Evolutionary conservation across 2,329 filamentous ascomycete species (phyloP).

Genomic region (Lomentospora prolificans): DNA sequence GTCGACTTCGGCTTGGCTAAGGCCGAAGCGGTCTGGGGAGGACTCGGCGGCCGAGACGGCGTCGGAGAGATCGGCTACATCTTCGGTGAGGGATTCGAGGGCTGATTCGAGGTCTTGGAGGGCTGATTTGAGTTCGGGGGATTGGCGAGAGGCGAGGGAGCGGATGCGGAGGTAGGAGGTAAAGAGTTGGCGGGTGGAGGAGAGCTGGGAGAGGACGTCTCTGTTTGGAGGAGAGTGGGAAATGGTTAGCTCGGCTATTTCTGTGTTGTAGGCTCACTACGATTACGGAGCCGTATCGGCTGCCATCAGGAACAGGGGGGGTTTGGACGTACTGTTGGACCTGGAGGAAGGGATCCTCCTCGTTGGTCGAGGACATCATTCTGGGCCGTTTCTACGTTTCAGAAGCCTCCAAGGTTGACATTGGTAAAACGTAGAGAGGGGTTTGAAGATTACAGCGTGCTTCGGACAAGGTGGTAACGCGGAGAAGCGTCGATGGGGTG

Average conservation of each 20-base stretch:
- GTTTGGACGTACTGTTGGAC: constrained; percentile 50
- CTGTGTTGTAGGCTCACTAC: background rate
- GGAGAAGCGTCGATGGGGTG: no score
- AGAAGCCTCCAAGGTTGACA: background rate
- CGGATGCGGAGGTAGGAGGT: constrained; percentile 93
- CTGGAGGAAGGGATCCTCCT: constrained; percentile 63
- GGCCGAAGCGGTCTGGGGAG: constrained; percentile 77
- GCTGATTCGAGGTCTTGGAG: constrained; percentile 57
- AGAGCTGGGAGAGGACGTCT: constrained; percentile 79
- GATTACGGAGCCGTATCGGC: background rate
- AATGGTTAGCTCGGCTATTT: constrained; percentile 8
- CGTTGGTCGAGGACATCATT: constrained; percentile 60
- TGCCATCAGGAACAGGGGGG: constrained; percentile 3
- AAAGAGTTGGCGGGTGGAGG: constrained; percentile 76
- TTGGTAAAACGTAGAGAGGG: background rate
- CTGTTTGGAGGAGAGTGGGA: constrained; percentile 34
- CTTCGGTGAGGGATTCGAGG: constrained; percentile 63
- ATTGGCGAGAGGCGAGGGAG: constrained; percentile 50
- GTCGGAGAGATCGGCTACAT: constrained; percentile 79
- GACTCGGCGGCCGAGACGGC: constrained; percentile 81
- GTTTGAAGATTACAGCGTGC: no score
- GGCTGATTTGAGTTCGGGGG: constrained; percentile 77
- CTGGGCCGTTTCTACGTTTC: constrained; percentile 16
- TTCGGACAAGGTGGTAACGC: no score
- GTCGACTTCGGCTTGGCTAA: constrained; percentile 72